Evolutionary conservation across 352 stramenopile species (phyloP).

Genomic region (Phytophthora aleatoria): DNA sequence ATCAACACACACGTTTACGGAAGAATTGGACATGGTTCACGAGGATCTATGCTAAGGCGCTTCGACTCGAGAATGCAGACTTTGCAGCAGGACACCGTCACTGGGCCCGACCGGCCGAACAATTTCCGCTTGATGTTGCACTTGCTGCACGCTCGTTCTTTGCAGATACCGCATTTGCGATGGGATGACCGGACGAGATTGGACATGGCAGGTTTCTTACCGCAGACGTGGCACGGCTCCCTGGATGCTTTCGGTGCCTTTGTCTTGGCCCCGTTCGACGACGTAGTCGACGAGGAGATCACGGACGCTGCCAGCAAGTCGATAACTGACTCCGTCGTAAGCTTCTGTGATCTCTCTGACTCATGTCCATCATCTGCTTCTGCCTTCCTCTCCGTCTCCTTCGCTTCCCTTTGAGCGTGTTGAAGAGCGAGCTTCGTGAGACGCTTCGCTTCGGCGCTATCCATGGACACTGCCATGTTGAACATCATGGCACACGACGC

Average conservation of each 20-base stretch:
- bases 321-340: constrained; percentile 25
- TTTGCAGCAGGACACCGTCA: constrained; percentile 44
- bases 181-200: constrained; percentile 32
- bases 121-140: constrained; percentile 49
- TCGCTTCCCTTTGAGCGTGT: constrained; percentile 9
- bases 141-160: constrained; percentile 37
- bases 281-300: constrained; percentile 20
- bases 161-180: constrained; percentile 43
- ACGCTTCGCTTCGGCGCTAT: constrained; percentile 39
- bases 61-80: constrained; percentile 47
- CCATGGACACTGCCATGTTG: constrained; percentile 27
- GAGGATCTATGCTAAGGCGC: constrained; percentile 36
- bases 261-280: background rate
- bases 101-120: constrained; percentile 30
- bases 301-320: constrained; percentile 25
- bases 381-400: background rate
- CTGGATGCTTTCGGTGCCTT: constrained; percentile 9
- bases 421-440: constrained; percentile 36
- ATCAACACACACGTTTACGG: background rate
- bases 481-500: constrained; percentile 35
- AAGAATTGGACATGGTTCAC: constrained; percentile 44
- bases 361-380: background rate
- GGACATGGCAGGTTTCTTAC: constrained; percentile 25
- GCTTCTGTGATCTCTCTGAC: constrained; percentile 6
- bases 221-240: constrained; percentile 28